Evolutionary conservation across 306 rosid genomes (phyloP), one percentile per base, ranked within the genome.

Genomic region (Fragaria nilgerrensis): DNA sequence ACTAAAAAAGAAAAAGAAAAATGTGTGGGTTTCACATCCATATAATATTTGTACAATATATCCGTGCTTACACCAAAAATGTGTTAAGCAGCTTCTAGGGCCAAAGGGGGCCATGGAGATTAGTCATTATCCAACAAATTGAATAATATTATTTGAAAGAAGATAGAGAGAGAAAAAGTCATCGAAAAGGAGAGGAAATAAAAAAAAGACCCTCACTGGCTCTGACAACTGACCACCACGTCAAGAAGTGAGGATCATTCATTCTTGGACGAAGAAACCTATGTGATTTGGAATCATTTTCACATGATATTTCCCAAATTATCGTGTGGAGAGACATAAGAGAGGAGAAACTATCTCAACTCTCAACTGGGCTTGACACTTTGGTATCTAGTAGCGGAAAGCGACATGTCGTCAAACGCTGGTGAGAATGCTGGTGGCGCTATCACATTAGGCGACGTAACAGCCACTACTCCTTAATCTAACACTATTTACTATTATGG

Each of bases 351-450:
- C 41, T 19, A 12, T 1, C 61, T 17, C 25, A n/a, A 32, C 36
- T 56, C 41, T 37, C 41, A 5, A 5, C 41, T 37, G 6, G 6
- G 41, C 5, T 5, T 37, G 41, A 37, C 41, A 37, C 41, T 37
- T 37, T 37, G 41, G 41, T 37, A 37, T 37, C 7, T 34, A 77
- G 43, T n/a, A 36, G 39, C 10, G 25, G 81, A 83, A 49, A 80
- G 73, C 43, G 87, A 84, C 80, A 9, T 79, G 76, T 74, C 78
- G 70, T 48, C 70, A 55, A 78, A 62, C 70, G 22, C 23, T 50
- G 47, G 75, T 59, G 78, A 66, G 45, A 14, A 10, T 7, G 29
- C 58, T 39, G 22, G 68, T 10, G 29, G 62, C 70, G 23, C 73
- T 50, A 75, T 34, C 68, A 8, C 8, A 17, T 6, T 6, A 9